A percentile compares a stretch with the other conserved stretches of the same genome.
Conservation (phyloP, 1,284 basidiomycete species). For the Sanguinoderma infundibulare region DNA sequence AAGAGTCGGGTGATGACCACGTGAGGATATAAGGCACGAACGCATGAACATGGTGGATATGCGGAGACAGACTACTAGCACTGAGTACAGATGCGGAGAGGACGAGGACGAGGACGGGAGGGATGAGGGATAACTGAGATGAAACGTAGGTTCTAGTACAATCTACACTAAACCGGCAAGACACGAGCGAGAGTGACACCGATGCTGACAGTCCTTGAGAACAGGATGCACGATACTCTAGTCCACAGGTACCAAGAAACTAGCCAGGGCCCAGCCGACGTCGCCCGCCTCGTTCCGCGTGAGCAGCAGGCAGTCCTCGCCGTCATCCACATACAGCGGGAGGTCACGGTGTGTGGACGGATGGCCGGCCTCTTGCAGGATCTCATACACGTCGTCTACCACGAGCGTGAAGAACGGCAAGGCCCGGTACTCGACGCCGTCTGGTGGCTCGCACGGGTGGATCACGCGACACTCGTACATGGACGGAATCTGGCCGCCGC, state of each 20-base stretch:
- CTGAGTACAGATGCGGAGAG: background rate
- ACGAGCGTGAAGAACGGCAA: slow-evolving; percentile 74
- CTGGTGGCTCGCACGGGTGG: slow-evolving; percentile 67
- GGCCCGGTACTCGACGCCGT: slow-evolving; percentile 65
- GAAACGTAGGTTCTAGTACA: background rate
- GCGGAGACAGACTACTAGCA: background rate
- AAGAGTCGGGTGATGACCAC: background rate
- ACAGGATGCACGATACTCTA: slow-evolving; percentile 15
- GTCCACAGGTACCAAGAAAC: slow-evolving; percentile 70
- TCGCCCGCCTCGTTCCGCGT: slow-evolving; percentile 53
- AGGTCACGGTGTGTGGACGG: slow-evolving; percentile 70
- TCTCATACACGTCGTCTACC: slow-evolving; percentile 63
- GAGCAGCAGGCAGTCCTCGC: slow-evolving; percentile 78
- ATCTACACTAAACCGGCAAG: background rate
- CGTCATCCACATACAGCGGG: slow-evolving; percentile 77
- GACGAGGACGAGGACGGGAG: background rate
- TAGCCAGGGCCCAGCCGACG: slow-evolving; percentile 81
- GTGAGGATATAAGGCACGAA: background rate
- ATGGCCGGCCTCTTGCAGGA: slow-evolving; percentile 77
- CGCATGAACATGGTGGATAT: background rate
- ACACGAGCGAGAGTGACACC: background rate
- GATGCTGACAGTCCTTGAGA: background rate
- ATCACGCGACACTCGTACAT: slow-evolving; percentile 70
- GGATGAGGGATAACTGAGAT: background rate
- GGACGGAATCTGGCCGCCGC: slow-evolving; percentile 35